Base-by-base conservation (phyloP, 169 alveolate genomes). In the Perkinsus chesapeaki region DNA sequence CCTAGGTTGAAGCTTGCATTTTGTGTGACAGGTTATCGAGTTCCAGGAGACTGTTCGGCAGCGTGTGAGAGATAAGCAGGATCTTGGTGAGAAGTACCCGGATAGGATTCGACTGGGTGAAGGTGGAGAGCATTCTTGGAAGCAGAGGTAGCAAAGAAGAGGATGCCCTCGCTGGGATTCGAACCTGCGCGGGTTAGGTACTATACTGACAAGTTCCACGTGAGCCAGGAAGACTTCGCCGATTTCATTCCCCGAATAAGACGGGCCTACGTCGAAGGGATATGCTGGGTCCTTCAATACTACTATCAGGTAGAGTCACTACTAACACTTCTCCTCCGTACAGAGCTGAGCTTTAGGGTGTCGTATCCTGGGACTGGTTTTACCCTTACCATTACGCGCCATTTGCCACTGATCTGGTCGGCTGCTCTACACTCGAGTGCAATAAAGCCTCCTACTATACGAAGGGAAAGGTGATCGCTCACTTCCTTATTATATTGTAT, bases 341-440 rank as follows among this genome's bases (percentile, higher is more conserved):
- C 60, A 27, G 37, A 1, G 12, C 82, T 60, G 12, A 1, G 7
- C 31, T 34, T 60, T 97, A 97, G 94, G 99, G 99, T 37, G 98
- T 99, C 48, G 97, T 97, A 82, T 97, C 98, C 95, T 99, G 99
- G 99, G 98, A 97, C 91, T 99, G 99, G 99, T 99, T 95, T 97
- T 99, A 98, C 95, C 99, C 99, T 36, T 99, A 96, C 95, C 99
- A 99, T 96, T 99, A 99, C 95, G 99, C 99, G 39, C 99, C 99
- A 38, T 98, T 98, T 95, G 99, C 99, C 38, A 96, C 98, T 20
- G 99, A 99, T 94, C 95, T 98, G 93, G 94, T 93, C 23, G 94
- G 96, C 93, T 73, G 96, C 48, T 93, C 95, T 91, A 38, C 96
- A 91, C 91, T 94, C 3, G 48, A 92, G 38, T 92, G 95, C 91